Base-by-base conservation (phyloP, 108 stramenopile species). In the Nitzschia sp. region DNA sequence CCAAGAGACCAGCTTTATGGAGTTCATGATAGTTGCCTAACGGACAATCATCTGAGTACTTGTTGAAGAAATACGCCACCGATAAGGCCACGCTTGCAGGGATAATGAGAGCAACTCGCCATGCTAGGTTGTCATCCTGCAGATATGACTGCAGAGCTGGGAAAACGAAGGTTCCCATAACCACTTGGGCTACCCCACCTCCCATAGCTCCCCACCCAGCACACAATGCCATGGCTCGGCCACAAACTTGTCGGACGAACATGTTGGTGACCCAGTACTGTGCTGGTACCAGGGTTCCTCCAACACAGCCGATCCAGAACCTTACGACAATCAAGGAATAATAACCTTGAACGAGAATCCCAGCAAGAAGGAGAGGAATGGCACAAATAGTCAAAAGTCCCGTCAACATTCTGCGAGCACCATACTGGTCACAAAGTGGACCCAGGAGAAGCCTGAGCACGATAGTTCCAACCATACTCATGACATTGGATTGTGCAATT, bases 121-220 rank as follows among this genome's bases (percentile, higher is more conserved):
- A 89, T 24, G 88, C 82, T 22, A 77, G 46, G 58, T 75, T 52
- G 50, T 46, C 46, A 68, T 54, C 41, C 17, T 51, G 57, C 17
- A 39, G n/a, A 3, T 38, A 37, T 40, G 40, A 43, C 19, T 62
- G 25, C 3, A 42, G 40, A 8, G 68, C 50, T 17, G 57, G 46
- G 42, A 44, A 24, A 67, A 80, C 73, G 68, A 82, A 84, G 5
- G 79, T 58, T 26, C 84, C 87, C 72, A 88, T 75, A 42, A 88
- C 51, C 17, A 85, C 43, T 58, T 85, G 84, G 11, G 82, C 69
- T 24, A 85, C 67, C n/a, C 83, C 89, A 54, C 84, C 85, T 46
- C 92, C 89, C 11, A 83, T 76, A 57, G 90, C 88, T 3, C 92
- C 92, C 81, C 78, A 85, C 22, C 88, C 85, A 8, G 70, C 82